Base-by-base conservation (phyloP, 1,284 basidiomycete genomes). In the Moesziomyces globuligerus region DNA sequence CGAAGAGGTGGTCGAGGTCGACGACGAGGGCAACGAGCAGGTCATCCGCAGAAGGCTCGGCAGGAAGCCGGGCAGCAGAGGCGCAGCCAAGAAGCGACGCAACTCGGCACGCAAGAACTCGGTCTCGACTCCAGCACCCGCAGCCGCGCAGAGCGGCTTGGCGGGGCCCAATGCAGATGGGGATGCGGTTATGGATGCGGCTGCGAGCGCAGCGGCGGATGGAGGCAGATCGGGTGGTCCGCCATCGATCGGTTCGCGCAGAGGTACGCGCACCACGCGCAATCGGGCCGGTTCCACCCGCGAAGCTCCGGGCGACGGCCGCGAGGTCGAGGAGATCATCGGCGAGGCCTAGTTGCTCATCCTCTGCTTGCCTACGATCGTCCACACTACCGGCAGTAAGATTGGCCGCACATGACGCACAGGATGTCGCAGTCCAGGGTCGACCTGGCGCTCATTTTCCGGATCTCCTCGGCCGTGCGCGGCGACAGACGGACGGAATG, bases 1-100 rank as follows among this genome's bases (percentile, higher is more conserved):
- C 43, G 73, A 73, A 38, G 65, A 75, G 28, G 65, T 65, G 29
- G 65, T 76, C 20, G 73, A 74, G 52, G 57, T 72, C 32, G 72
- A 74, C 20, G 68, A 71, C n/a, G 42, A 62, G 34, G 72, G 68
- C 18, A 72, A 59, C 39, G 72, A 74, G 38, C 61, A 62, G 48
- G 55, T 70, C 20, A 60, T 60, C 11, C 49, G 61, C 7, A 48
- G 61, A n/a, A 47, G 59, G 28, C 20, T 66, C 47, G 58, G 66
- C 15, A 68, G 58, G 53, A 72, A 73, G 15, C 43, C 50, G 21
- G 48, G 61, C 15, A 43, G 47, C 24, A 66, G 60, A 29, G 41
- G 18, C 18, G 46, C 24, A 11, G 51, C 48, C 5, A 65, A 48
- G 45, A 68, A 64, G 58, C 39, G 45, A 26, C 48, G 53, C 29